phyloP scores from a whole-genome alignment of 148 eudicot species.

The Persicaria tinctoria region DNA sequence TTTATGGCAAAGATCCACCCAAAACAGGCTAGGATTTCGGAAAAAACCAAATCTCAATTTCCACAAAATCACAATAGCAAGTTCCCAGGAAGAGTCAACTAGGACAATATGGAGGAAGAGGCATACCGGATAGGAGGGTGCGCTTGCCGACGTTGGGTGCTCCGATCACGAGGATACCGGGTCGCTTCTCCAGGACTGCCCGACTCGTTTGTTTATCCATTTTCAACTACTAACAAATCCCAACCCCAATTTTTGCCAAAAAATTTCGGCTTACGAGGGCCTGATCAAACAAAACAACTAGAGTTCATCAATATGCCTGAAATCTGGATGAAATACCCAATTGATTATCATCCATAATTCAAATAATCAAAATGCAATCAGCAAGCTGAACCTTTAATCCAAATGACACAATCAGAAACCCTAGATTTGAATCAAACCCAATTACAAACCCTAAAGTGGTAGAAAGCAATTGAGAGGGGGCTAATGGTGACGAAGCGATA shows the following conservation, averaged over 20 bases:
- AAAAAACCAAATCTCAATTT: slow-evolving; percentile 8
- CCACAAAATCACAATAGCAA: slow-evolving; percentile 1
- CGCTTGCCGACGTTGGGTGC: slow-evolving; percentile 82
- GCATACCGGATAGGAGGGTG: slow-evolving; percentile 68
- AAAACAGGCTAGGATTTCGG: not conserved
- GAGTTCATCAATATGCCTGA: no score
- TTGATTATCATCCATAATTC: no score
- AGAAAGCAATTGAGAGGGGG: no score
- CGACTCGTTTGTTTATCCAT: slow-evolving; percentile 15
- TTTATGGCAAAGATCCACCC: not conserved
- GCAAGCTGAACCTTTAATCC: no score
- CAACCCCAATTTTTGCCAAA: not conserved
- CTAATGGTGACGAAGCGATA: no score
- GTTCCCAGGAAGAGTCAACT: not conserved
- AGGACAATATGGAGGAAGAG: slow-evolving; percentile 16
- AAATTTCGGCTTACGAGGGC: not conserved
- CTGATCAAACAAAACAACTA: no score
- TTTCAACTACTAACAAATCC: not conserved
- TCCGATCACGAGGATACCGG: slow-evolving; percentile 65
- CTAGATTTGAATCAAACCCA: no score
- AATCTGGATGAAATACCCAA: no score
- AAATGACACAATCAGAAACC: no score
- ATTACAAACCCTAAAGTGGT: no score
- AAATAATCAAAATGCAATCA: no score
- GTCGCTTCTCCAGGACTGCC: slow-evolving; percentile 45